phyloP scores from a whole-genome alignment of 306 rosid genomes.

The Hippophae rhamnoides region DNA sequence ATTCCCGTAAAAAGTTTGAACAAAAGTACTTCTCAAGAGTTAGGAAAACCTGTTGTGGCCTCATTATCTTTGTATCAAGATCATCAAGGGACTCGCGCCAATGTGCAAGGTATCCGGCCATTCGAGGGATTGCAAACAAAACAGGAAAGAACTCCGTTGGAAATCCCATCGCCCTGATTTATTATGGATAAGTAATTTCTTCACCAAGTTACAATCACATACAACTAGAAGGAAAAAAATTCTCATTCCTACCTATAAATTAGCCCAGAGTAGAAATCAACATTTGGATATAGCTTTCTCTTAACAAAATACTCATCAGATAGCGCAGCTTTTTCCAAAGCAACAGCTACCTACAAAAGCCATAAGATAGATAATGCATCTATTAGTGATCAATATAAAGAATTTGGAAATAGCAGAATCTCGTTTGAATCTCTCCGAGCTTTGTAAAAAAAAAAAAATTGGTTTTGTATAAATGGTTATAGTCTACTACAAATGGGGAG shows the following conservation, averaged over 20 bases:
- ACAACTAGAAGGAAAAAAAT: not conserved
- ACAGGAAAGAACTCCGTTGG: slow-evolving; percentile 77
- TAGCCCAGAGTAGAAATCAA: slow-evolving; percentile 87
- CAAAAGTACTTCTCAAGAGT: slow-evolving; percentile 10
- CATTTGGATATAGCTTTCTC: slow-evolving; percentile 88
- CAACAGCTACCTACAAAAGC: slow-evolving; percentile 63
- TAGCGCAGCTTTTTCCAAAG: slow-evolving; percentile 79
- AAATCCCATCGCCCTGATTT: slow-evolving; percentile 90
- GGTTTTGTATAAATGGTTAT: too few species aligned
- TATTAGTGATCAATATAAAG: not conserved
- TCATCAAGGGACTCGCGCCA: slow-evolving; percentile 94
- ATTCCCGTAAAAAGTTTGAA: not conserved
- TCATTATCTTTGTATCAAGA: slow-evolving; percentile 84
- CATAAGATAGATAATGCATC: slow-evolving; percentile 2
- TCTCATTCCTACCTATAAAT: slow-evolving; percentile 46
- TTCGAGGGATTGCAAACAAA: slow-evolving; percentile 83
- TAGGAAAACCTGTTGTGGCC: slow-evolving; percentile 67
- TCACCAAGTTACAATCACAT: not conserved
- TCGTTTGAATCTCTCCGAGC: too few species aligned
- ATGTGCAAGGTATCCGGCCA: slow-evolving; percentile 94
- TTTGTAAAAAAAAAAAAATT: too few species aligned
- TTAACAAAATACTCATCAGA: slow-evolving; percentile 76
- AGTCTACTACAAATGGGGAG: too few species aligned
- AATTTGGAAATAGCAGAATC: too few species aligned
- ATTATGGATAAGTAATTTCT: not conserved